These are phyloP conservation scores for Clathrospora elynae DNA, from an alignment of 2,329 filamentous ascomycete genomes.

Conservation along the genomic window DNA sequence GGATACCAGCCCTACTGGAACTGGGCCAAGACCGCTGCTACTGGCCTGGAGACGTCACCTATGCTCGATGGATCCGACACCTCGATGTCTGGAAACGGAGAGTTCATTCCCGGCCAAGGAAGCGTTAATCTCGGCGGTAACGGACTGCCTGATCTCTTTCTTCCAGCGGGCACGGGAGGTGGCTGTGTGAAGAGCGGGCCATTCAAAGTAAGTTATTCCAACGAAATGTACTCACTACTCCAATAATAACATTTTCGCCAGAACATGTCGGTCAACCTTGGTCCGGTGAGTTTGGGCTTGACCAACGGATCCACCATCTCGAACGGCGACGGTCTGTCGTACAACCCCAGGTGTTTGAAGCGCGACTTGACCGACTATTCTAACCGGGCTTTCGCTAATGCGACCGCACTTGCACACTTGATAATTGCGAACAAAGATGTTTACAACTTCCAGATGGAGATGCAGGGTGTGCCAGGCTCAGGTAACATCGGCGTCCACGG, in stretches of 20 bases:
- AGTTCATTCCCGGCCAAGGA: slow-evolving; percentile 36
- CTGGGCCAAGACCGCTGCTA: slow-evolving; percentile 56
- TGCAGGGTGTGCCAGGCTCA: slow-evolving; percentile 37
- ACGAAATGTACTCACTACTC: no score
- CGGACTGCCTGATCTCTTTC: slow-evolving; percentile 31
- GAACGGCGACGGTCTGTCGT: slow-evolving; percentile 22
- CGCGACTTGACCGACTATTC: slow-evolving; percentile 31
- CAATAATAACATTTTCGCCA: rapidly evolving
- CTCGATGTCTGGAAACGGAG: slow-evolving; percentile 55
- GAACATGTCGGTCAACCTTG: slow-evolving; percentile 29
- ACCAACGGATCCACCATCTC: slow-evolving; percentile 34
- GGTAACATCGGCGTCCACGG: slow-evolving; percentile 39
- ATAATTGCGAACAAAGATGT: slow-evolving; percentile 32
- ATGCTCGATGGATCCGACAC: slow-evolving; percentile 62
- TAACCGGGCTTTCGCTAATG: slow-evolving; percentile 33
- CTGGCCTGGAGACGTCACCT: slow-evolving; percentile 53
- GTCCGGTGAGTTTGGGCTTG: slow-evolving; percentile 18
- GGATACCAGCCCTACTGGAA: slow-evolving; percentile 57
- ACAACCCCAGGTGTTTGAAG: slow-evolving; percentile 36
- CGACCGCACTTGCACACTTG: slow-evolving; percentile 27
- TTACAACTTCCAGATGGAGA: slow-evolving; percentile 37
- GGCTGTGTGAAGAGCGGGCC: slow-evolving; percentile 60
- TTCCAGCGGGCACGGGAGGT: slow-evolving; percentile 59
- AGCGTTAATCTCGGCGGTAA: slow-evolving; percentile 28
- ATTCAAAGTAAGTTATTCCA: slow-evolving; percentile 46